Evolutionary conservation across 1,284 basidiomycete genomes (phyloP).

Genomic region (Ganoderma resinaceum): DNA sequence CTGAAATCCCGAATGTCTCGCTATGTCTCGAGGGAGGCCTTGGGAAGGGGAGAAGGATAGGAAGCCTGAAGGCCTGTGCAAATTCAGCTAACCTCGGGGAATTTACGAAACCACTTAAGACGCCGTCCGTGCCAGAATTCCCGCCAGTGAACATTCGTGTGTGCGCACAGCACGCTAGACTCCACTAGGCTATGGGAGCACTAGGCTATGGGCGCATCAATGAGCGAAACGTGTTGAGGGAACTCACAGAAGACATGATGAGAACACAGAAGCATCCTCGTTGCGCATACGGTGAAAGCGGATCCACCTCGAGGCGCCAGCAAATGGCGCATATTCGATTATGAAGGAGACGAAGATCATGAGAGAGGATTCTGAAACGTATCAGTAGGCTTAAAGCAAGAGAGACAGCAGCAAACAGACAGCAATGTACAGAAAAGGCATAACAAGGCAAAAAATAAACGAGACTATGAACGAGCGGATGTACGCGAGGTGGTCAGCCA

Average conservation of each 20-base stretch:
- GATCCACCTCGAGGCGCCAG: neutral
- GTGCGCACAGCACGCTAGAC: neutral
- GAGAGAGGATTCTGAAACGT: neutral
- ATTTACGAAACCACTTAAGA: neutral
- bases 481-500: neutral
- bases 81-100: neutral
- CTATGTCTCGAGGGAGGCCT: no score
- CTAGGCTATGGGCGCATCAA: neutral
- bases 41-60: neutral
- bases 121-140: neutral
- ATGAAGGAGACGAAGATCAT: neutral
- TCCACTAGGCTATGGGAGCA: neutral
- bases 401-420: constrained; percentile 13
- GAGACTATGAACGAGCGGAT: neutral
- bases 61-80: neutral
- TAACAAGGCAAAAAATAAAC: neutral
- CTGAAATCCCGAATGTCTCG: neutral
- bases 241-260: neutral
- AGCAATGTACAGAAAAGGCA: constrained; percentile 13
- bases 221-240: neutral
- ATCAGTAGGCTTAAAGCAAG: constrained; percentile 13
- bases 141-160: neutral
- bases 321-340: neutral
- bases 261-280: neutral
- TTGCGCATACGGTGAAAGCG: neutral